Evolutionary conservation across 75 land plant species (phyloP), one percentile per base, ranked within the genome.

Genomic region (Cunninghamia lanceolata): DNA sequence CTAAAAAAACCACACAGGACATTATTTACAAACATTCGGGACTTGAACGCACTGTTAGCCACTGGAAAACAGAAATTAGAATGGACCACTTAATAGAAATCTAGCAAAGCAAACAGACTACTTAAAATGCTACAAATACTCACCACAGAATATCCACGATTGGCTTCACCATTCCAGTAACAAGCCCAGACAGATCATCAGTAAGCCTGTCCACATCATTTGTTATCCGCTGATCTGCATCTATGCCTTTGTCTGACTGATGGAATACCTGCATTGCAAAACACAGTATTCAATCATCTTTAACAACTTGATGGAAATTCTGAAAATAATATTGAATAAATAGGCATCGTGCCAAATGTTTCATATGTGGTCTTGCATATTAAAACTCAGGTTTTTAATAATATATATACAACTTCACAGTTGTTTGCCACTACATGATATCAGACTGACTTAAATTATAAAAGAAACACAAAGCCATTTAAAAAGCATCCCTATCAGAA

Each of bases 131-230:
- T 87, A 39, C n/a, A 13, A 39, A 56, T 30, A 88, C 99, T 90
- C 84, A 98, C 99, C 99, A 98, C n/a, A 98, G 42, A 83, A 98
- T 98, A 82, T 98, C 99, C 56, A 98, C 99, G 32, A 94, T 84
- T 50, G 99, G 99, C 89, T 98, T 98, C 83, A 98, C 96, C 97
- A 98, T 95, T 82, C 99, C 99, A 84, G 99, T 98, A 19, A 96
- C 97, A 85, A 98, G 90, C 9, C 99, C 96, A 30, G 99, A 90
- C 40, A 98, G 83, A 85, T 98, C 99, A 79, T 92, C 89, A 5
- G 95, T 93, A 81, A 98, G 91, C 88, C 96, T 98, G 52, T 98
- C 99, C 63, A 96, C 92, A 87, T 98, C 99, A 86, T 95, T 95
- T 52, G 99, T 96, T 75, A 98, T 85, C 85, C 99, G 90, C 87